These are phyloP conservation scores for Yarrowia galli DNA, from an alignment of 1,139 yeast species.

Conservation along the genomic window DNA sequence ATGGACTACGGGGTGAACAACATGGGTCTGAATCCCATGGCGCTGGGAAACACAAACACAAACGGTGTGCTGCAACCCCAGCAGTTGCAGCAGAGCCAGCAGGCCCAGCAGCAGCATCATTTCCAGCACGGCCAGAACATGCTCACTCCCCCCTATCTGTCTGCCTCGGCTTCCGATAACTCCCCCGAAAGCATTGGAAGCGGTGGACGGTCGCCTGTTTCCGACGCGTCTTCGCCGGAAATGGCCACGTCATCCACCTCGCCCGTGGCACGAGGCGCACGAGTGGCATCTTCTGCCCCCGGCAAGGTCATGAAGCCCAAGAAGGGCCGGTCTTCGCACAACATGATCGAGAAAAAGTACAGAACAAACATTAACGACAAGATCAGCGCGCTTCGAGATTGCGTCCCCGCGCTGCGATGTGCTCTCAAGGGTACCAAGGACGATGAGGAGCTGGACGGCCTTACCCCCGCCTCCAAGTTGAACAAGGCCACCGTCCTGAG, in stretches of 20 bases:
- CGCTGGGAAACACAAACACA: conserved; percentile 2
- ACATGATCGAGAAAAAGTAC: conserved; percentile 80
- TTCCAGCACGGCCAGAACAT: conserved; percentile 15
- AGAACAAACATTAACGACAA: conserved; percentile 79
- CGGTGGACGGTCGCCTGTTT: conserved; percentile 3
- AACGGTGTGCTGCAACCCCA: conserved; percentile 28
- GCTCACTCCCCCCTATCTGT: conserved; percentile 29
- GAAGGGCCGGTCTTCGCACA: conserved; percentile 71
- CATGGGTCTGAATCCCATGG: conserved; percentile 31
- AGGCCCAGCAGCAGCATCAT: conserved; percentile 3
- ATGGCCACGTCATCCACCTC: conserved; percentile 19
- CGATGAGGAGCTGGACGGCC: conserved; percentile 71
- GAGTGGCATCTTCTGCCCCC: conserved; percentile 13
- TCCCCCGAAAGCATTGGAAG: conserved; percentile 30
- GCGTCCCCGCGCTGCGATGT: conserved; percentile 67
- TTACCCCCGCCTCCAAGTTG: conserved; percentile 84
- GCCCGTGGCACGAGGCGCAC: conserved; percentile 14
- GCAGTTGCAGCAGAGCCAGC: conserved; percentile 18
- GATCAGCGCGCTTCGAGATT: conserved; percentile 72
- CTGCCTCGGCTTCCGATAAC: conserved; percentile 32
- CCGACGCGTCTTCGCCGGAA: conserved; percentile 27
- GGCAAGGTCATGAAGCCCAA: conserved; percentile 48
- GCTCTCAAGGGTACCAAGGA: conserved; percentile 49
- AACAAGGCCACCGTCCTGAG: conserved; percentile 89
- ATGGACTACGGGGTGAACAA: conserved; percentile 20